A percentile compares a stretch with the other conserved stretches of the same genome.
These are phyloP conservation scores for Neckera pumila DNA, from an alignment of 225 moss, liverwort and hornwort genomes.

Conservation along the genomic window DNA sequence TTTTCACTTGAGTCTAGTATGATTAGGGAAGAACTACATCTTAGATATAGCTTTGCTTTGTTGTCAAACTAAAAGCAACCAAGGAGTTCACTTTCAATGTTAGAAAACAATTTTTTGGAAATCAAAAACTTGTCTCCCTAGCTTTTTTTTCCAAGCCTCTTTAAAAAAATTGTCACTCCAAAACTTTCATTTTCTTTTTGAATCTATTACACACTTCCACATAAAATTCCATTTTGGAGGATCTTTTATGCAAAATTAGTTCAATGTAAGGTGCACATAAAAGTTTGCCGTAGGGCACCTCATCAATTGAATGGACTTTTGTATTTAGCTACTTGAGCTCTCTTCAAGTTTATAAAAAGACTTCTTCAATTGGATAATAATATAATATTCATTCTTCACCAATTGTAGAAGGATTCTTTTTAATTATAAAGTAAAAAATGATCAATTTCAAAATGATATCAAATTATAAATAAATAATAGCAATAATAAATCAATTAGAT, in stretches of 20 bases:
- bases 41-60: neutral
- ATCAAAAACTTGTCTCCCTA: neutral
- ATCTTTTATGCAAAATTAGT: neutral
- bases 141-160: neutral
- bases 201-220: neutral
- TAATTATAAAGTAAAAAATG: rapidly evolving
- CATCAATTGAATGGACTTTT: neutral
- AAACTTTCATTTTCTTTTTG: neutral
- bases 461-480: no score
- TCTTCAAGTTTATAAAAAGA: neutral
- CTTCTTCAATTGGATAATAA: neutral
- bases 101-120: neutral
- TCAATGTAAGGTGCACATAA: rapidly evolving
- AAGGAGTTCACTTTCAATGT: neutral
- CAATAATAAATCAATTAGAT: neutral
- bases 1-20: neutral
- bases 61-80: neutral
- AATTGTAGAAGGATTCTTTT: rapidly evolving
- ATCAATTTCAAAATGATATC: neutral
- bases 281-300: rapidly evolving
- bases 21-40: neutral
- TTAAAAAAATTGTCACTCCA: rapidly evolving
- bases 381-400: neutral
- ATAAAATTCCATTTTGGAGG: neutral
- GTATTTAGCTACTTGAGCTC: neutral